phyloP scores from a whole-genome alignment of 495 filamentous ascomycete genomes.

The Lichina pygmaea region DNA sequence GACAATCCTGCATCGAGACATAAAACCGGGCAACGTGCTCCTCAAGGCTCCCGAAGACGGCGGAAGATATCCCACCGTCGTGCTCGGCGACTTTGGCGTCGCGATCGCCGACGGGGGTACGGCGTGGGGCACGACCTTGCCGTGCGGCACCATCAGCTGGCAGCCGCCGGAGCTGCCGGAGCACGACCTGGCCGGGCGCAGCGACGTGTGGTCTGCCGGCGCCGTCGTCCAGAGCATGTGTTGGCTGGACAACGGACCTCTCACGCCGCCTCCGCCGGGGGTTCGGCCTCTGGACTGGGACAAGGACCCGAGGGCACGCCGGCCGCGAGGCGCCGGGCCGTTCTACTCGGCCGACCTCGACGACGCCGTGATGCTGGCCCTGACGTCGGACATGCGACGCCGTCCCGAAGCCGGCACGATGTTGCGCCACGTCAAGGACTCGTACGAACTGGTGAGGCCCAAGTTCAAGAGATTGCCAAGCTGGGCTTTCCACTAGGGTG shows the following conservation, averaged over 20 bases:
- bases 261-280: neutral
- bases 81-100: slow-evolving; percentile 12
- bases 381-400: neutral
- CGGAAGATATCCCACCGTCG: slow-evolving; percentile 6
- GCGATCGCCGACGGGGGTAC: slow-evolving; percentile 1
- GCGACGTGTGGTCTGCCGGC: neutral
- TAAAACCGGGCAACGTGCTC: slow-evolving; percentile 12
- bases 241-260: neutral
- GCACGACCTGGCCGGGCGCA: neutral
- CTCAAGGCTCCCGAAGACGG: slow-evolving; percentile 3
- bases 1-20: slow-evolving; percentile 8
- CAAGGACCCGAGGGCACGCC: neutral
- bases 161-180: neutral
- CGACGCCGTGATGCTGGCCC: neutral
- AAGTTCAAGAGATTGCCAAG: neutral
- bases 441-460: neutral
- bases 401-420: neutral
- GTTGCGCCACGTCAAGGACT: neutral
- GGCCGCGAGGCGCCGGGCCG: neutral
- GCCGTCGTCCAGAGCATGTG: neutral
- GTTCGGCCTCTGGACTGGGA: neutral
- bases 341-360: neutral
- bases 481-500: neutral
- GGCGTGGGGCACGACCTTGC: neutral
- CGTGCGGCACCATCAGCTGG: neutral